Conservation (phyloP, 306 rosid species). For the Fragaria vesca region DNA sequence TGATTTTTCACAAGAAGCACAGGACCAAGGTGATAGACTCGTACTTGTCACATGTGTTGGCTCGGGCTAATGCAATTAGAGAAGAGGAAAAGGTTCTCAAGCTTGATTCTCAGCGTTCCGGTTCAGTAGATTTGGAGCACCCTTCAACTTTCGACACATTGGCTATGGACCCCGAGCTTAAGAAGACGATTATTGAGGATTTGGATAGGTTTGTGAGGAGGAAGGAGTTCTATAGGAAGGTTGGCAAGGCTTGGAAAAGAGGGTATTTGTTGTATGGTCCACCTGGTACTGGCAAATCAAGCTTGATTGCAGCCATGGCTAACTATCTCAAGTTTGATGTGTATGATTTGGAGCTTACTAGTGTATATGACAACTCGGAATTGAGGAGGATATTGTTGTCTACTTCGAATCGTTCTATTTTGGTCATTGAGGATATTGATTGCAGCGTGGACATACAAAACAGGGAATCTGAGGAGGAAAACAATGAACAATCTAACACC, state of each 20-base stretch:
- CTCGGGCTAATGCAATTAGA: constrained; percentile 18
- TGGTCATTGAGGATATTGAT: constrained; percentile 48
- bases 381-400: constrained; percentile 29
- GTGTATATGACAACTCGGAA: constrained; percentile 23
- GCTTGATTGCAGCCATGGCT: constrained; percentile 50
- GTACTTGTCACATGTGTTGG: constrained; percentile 32
- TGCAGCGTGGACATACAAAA: constrained; percentile 19
- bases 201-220: constrained; percentile 37
- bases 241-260: constrained; percentile 47
- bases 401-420: constrained; percentile 36
- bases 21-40: constrained; percentile 22
- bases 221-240: constrained; percentile 36
- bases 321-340: constrained; percentile 41
- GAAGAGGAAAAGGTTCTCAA: constrained; percentile 26
- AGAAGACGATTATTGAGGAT: constrained; percentile 24
- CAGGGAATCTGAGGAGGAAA: background rate
- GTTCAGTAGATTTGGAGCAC: constrained; percentile 37
- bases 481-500: background rate
- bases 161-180: constrained; percentile 36
- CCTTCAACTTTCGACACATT: constrained; percentile 40
- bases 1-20: background rate
- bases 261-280: constrained; percentile 47
- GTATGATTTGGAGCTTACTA: constrained; percentile 37
- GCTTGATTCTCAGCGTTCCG: constrained; percentile 2
- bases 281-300: constrained; percentile 43